Evolutionary conservation across 108 stramenopile genomes (phyloP), one percentile per base, ranked within the genome.

Genomic region (Cylindrotheca fusiformis): DNA sequence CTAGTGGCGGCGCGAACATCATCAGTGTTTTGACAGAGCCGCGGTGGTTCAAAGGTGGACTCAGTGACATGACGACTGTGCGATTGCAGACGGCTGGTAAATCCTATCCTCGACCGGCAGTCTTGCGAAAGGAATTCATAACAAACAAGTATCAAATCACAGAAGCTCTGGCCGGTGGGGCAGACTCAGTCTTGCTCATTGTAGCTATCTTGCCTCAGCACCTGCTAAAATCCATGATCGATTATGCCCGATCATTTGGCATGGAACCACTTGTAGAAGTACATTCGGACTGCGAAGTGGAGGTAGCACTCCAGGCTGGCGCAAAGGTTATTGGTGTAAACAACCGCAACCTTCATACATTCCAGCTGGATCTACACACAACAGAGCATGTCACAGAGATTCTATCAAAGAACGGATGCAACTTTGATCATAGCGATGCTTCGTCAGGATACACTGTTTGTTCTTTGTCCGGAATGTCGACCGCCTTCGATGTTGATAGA

Each of bases 191-290:
- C 19, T 69, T 99, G 27, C 78, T 99, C 10, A 99, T 99, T 68
- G 96, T 99, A 0, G 94, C 97, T 2, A 81, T 94, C 36, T 67
- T 95, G 28, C 84, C 84, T 0, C 64, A 75, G 18, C 79, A 89
- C 22, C 30, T 88, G 28, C 58, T 99, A 18, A 67, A 74, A 45
- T 68, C 65, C 19, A 78, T 98, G 46, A 95, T 99, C 45, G 69
- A 77, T 50, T 82, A 67, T 68, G 76, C 84, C 19, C 77, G 96
- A 48, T 66, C 69, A 30, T 62, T 90, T 26, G 83, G 85, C 18
- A 97, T 99, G 89, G 97, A 98, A 75, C 97, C 98, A 17, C 72
- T 99, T 33, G 98, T 99, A 14, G 98, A 99, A 75, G 95, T 97
- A 1, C 93, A 95, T 64, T 92, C 88, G 0, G 79, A 86, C 31